Base-by-base conservation (phyloP, 164 flowering plant genomes). In the Brasenia schreberi region DNA sequence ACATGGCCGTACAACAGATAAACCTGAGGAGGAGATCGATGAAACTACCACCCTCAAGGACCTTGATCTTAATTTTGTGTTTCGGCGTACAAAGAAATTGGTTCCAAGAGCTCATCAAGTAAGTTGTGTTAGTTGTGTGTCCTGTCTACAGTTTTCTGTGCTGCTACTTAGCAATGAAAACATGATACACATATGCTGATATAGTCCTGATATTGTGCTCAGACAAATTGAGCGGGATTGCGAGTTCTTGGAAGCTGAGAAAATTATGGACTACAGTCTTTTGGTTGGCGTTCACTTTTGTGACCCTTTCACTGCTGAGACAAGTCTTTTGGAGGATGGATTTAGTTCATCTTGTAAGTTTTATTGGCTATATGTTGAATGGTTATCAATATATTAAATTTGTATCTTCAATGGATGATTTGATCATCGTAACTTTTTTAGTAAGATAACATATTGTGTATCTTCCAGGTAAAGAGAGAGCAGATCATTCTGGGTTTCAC, bases 221-320 rank as follows among this genome's bases (percentile, higher is more conserved):
- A 91, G 97, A 68, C 97, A 91, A 85, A 82, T 91, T 43, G 81
- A 87, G 39, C 80, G 83, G 18, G 97, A 91, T 66, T 89, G 96
- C 65, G 84, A 87, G 71, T 91, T 89, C 71, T 81, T 91, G 76
- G 97, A 91, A 73, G 77, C 87, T 0, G 97, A 84, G 71, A 76
- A 82, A 67, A 89, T 91, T 18, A 91, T 91, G 97, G 97, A 91
- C 73, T 91, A 91, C 66, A 91, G 97, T 78, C 84, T 91, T 62
- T 74, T 91, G 71, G 94, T 91, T 62, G 97, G 97, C 61, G 74
- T 91, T 61, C 97, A 91, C 69, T 91, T 91, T 72, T 85, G 90
- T 42, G 90, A 91, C n/a, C 6, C 63, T n/a, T 60, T 19, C 27
- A 60, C 63, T 18, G 9, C 53, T 12, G 12, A 45, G 53, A 45